These are phyloP conservation scores for Cryphonectria nitschkei DNA, from an alignment of 2,329 filamentous ascomycete genomes.

Conservation along the genomic window DNA sequence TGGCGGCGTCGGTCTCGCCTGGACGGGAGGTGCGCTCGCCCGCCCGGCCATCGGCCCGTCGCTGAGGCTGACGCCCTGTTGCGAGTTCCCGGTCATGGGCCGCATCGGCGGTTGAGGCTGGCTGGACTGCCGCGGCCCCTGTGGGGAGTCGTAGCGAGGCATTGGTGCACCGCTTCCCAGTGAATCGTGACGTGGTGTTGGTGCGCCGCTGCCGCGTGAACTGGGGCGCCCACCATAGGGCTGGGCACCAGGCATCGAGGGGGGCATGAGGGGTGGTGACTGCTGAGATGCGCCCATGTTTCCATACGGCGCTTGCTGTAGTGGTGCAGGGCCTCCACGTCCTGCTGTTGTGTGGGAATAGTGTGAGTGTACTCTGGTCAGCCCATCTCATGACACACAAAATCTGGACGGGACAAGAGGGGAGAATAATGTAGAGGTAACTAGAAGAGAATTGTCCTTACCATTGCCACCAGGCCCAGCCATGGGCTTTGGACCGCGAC, in stretches of 20 bases:
- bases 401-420: conserved; percentile 37
- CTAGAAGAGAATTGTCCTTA: conserved; percentile 13
- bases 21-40: conserved; percentile 42
- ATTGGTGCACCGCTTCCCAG: not conserved
- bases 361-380: conserved; percentile 44
- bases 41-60: conserved; percentile 35
- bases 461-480: conserved; percentile 28
- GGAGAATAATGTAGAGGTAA: conserved; percentile 33
- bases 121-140: conserved; percentile 19
- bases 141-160: conserved; percentile 8
- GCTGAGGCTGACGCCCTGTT: conserved; percentile 15
- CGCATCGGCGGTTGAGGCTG: conserved; percentile 19
- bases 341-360: conserved; percentile 25
- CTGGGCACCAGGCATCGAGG: conserved; percentile 32
- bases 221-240: conserved; percentile 29
- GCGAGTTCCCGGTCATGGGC: conserved; percentile 11
- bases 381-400: conserved; percentile 37
- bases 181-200: not conserved
- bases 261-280: conserved; percentile 33
- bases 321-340: conserved; percentile 26
- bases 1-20: conserved; percentile 32
- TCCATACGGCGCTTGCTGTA: conserved; percentile 22
- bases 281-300: conserved; percentile 13
- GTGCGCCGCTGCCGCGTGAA: conserved; percentile 24
- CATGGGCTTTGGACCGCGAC: conserved; percentile 16